Evolutionary conservation across 1,139 yeast species (phyloP).

Genomic region (Lodderomyces pseudojiufengensis): DNA sequence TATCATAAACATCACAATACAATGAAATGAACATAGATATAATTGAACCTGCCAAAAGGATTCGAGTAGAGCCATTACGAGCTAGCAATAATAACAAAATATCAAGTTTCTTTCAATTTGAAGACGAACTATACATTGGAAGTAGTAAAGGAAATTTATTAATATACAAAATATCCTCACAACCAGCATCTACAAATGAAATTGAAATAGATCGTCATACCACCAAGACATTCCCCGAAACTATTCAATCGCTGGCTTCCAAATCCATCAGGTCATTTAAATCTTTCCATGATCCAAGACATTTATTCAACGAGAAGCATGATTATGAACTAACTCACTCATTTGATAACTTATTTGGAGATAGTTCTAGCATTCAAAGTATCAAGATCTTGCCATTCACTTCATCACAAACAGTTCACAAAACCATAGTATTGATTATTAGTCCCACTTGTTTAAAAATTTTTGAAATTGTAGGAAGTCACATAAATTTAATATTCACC

Average conservation of each 20-base stretch:
- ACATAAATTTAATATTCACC: slow-evolving; percentile 30
- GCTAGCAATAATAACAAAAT: slow-evolving; percentile 15
- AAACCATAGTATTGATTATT: slow-evolving; percentile 27
- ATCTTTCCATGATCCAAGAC: slow-evolving; percentile 24
- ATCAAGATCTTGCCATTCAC: slow-evolving; percentile 18
- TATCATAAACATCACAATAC: slow-evolving; percentile 3
- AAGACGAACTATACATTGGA: slow-evolving; percentile 31
- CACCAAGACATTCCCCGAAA: slow-evolving; percentile 1
- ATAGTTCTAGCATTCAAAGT: slow-evolving; percentile 19
- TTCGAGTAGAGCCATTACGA: slow-evolving; percentile 21
- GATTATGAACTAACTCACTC: slow-evolving; percentile 10
- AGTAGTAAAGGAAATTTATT: slow-evolving; percentile 34
- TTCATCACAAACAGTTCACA: slow-evolving; percentile 15
- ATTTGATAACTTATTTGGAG: slow-evolving; percentile 24
- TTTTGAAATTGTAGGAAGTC: slow-evolving; percentile 34
- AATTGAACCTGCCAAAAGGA: slow-evolving; percentile 28
- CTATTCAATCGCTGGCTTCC: slow-evolving; percentile 4
- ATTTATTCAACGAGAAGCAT: slow-evolving; percentile 11
- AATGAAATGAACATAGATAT: slow-evolving; percentile 29
- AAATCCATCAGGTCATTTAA: slow-evolving; percentile 15
- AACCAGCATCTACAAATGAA: not conserved
- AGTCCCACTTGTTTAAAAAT: slow-evolving; percentile 25
- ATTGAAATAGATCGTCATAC: not conserved
- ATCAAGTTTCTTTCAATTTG: slow-evolving; percentile 22
- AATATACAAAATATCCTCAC: not conserved